Base-by-base conservation (phyloP, 108 stramenopile genomes). In the Epithemia pelagica region DNA sequence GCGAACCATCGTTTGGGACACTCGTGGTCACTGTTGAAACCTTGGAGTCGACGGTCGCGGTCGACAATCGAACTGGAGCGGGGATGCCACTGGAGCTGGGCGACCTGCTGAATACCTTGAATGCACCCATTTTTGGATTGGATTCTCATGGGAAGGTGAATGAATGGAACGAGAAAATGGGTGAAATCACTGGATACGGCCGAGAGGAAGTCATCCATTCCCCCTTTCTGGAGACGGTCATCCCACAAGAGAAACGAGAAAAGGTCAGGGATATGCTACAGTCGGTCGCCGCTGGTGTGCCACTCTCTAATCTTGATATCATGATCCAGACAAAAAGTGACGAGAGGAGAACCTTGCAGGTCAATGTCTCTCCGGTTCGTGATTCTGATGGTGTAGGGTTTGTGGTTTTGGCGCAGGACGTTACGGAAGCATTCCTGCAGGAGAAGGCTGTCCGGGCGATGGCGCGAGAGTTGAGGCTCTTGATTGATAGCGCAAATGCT, bases 401-500 rank as follows among this genome's bases (percentile, higher is more conserved):
- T 22, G 64, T 86, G 10, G 73, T 78, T 1, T 63, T 91, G 30
- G 85, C 72, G 21, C 80, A 84, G 66, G 86, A 87, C 61, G 69
- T 86, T 15, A 83, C 83, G 15, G 79, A 78, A 32, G 62, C 75
- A n/a, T 71, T 54, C 22, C 70, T 76, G 54, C 67, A 81, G n/a
- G 80, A 85, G 46, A 64, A 69, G 28, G 84, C 78, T 20, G 74
- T 76, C 23, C 72, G 61, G 0, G 57, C 76, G 1, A 71, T 77
- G 71, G 75, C 78, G 19, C 55, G 70, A 3, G 84, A 86, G 57
- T 53, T 87, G 30, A 64, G 77, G 0, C 71, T 71, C 55, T 54
- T 87, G 25, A 85, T 92, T 71, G 87, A 88, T 37, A 76, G 77
- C 5, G 82, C 90, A 21, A 88, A 88, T 65, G 84, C 83, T 25